Conservation (phyloP, 495 filamentous ascomycete species). For the Rhypophila decipiens region DNA sequence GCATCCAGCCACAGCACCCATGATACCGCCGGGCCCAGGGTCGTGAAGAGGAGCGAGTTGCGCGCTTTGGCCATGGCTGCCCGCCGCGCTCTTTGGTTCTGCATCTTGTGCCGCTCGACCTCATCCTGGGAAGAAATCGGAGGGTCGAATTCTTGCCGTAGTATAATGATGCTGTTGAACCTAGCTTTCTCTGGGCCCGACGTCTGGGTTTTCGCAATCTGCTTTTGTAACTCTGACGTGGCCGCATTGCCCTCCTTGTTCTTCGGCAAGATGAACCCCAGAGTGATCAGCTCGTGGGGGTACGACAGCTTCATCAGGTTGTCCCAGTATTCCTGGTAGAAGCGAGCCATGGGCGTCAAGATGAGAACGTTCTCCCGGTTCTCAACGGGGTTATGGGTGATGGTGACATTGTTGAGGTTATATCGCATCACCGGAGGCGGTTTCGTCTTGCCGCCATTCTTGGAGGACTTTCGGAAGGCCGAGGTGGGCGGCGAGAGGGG, state of each 20-base stretch:
- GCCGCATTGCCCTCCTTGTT: constrained; percentile 82
- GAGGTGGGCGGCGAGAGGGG: constrained; percentile 76
- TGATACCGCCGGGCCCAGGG: constrained; percentile 81
- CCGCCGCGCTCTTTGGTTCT: constrained; percentile 78
- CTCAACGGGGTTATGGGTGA: constrained; percentile 60
- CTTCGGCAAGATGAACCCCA: constrained; percentile 96
- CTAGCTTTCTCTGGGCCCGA: constrained; percentile 68
- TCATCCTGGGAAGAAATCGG: constrained; percentile 76
- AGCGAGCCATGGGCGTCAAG: constrained; percentile 84
- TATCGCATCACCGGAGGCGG: constrained; percentile 92
- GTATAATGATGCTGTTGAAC: constrained; percentile 87
- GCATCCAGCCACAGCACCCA: constrained; percentile 97
- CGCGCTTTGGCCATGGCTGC: constrained; percentile 88
- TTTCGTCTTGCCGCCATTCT: constrained; percentile 48
- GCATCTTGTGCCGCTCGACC: constrained; percentile 79
- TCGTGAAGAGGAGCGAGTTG: constrained; percentile 95
- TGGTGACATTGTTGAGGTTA: constrained; percentile 87
- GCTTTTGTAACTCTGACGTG: constrained; percentile 71
- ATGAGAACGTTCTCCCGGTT: constrained; percentile 85
- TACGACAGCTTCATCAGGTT: constrained; percentile 81
- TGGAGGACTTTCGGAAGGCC: constrained; percentile 66
- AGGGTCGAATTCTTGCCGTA: constrained; percentile 90
- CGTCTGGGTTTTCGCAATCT: constrained; percentile 75
- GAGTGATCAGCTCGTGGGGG: constrained; percentile 86
- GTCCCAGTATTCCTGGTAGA: constrained; percentile 93